A percentile compares a stretch with the other conserved stretches of the same genome.
Evolutionary conservation across 2,329 filamentous ascomycete genomes (phyloP).

Genomic region (Lachnellula arida): DNA sequence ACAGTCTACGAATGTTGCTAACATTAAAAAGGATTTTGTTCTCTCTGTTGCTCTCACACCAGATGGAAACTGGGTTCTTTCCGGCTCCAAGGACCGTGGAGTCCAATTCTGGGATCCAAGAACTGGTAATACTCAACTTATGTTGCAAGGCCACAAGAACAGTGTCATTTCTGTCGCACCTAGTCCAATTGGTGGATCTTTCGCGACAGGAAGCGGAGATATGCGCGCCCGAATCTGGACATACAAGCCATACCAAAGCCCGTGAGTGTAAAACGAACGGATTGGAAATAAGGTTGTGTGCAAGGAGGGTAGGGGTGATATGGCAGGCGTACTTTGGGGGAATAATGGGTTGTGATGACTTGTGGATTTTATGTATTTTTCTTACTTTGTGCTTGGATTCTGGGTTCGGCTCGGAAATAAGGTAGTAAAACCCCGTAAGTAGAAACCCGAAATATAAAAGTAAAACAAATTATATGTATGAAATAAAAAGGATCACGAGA

Average conservation of each 20-base stretch:
- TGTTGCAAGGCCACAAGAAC: conserved; percentile 99
- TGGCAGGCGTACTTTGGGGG: conserved; percentile 3
- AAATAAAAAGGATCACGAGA: too few species aligned
- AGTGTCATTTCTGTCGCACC: conserved; percentile 97
- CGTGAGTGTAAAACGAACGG: neutral
- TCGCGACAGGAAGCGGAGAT: conserved; percentile 94
- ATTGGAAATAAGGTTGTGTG: conserved; percentile 3
- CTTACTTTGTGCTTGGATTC: neutral
- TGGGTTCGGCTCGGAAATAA: neutral
- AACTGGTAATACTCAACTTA: conserved; percentile 90
- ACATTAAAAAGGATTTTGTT: conserved; percentile 75
- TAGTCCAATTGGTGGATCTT: conserved; percentile 76
- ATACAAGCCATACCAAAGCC: conserved; percentile 45
- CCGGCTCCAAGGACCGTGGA: conserved; percentile 92
- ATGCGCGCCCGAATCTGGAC: conserved; percentile 98
- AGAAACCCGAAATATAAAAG: too few species aligned
- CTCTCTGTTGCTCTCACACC: conserved; percentile 92
- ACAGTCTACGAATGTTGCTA: conserved; percentile 10
- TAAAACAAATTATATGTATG: too few species aligned
- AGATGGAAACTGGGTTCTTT: conserved; percentile 92
- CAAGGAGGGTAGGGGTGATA: neutral
- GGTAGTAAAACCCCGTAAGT: too few species aligned
- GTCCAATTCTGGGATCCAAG: conserved; percentile 98
- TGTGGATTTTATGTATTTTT: neutral
- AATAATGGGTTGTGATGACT: neutral